Evolutionary conservation across 2,329 filamentous ascomycete species (phyloP), one percentile per base, ranked within the genome.

Genomic region (Aspergillus sclerotialis): DNA sequence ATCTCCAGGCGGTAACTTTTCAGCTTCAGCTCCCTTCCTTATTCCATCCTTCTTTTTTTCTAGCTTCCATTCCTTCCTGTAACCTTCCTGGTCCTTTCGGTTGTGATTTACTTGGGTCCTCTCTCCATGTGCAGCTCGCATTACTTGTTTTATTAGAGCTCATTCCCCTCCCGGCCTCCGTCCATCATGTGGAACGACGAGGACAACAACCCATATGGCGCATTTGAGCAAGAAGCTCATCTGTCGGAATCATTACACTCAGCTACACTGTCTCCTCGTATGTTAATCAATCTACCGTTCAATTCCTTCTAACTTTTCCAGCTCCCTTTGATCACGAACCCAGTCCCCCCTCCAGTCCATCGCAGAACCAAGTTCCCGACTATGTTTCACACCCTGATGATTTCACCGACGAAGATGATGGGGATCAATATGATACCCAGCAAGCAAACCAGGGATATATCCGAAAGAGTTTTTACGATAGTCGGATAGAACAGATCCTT

Each of bases 171-270:
- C 40, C 37, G 38, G 38, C 38, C 15, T 25, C 28, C 37, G 13
- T 35, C 34, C 60, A 74, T 52, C 49, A 96, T 96, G 90, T 96
- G 90, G 90, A 93, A 95, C 74, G 89, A 96, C 71, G 90, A 96
- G 68, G 87, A 96, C 58, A 96, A 96, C 67, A 96, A 96, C 61
- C 90, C 90, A 4, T 95, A 96, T 57, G 89, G 88, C 53, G 90
- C 86, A 63, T 95, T 94, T 68, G 85, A 92, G 61, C 83, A 84
- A 52, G 85, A 93, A 62, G 85, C 84, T 42, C 78, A 83, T 59
- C 73, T 78, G 29, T 86, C 72, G 13, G 78, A 82, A 55, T 78
- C 80, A 14, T 68, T 78, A 35, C 84, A 81, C 25, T 80, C 80
- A 30, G 50, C 52, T 19, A 53, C 53, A n/a, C 43, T 63, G 37